phyloP scores from a whole-genome alignment of 768 basidiomycete genomes.

The Agrocybe pediades region DNA sequence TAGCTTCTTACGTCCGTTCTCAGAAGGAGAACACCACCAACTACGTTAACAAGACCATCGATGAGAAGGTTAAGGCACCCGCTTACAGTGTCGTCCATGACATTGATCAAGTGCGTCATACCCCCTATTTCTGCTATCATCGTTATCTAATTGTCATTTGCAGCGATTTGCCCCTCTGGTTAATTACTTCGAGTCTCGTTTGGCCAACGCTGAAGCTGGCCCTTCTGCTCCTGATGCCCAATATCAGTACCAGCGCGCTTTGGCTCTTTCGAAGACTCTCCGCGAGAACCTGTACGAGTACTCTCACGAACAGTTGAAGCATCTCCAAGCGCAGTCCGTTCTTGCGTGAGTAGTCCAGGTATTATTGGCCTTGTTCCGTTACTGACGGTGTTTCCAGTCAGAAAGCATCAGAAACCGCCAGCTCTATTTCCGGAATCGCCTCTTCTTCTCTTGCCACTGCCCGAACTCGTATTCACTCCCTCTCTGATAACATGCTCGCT shows the following conservation, averaged over 20 bases:
- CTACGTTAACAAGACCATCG: slow-evolving; percentile 61
- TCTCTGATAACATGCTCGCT: slow-evolving; percentile 65
- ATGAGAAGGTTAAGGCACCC: slow-evolving; percentile 64
- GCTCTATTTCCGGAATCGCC: slow-evolving; percentile 60
- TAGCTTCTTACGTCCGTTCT: slow-evolving; percentile 59
- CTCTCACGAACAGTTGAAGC: slow-evolving; percentile 71
- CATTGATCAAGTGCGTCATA: slow-evolving; percentile 65
- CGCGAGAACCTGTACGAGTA: slow-evolving; percentile 64
- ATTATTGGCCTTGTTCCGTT: background rate
- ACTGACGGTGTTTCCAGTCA: slow-evolving; percentile 43
- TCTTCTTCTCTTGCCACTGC: slow-evolving; percentile 57
- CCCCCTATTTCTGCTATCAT: slow-evolving; percentile 3
- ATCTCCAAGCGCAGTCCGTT: slow-evolving; percentile 64
- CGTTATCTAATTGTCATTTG: slow-evolving; percentile 1
- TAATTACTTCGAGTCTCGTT: slow-evolving; percentile 60
- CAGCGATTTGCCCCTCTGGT: slow-evolving; percentile 77
- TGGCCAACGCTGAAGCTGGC: slow-evolving; percentile 50
- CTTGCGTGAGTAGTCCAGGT: slow-evolving; percentile 58
- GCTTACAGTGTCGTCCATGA: slow-evolving; percentile 63
- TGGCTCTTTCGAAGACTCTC: slow-evolving; percentile 63
- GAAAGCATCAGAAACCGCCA: slow-evolving; percentile 68
- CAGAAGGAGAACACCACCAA: slow-evolving; percentile 55
- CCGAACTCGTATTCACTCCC: slow-evolving; percentile 55
- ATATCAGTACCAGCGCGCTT: slow-evolving; percentile 79
- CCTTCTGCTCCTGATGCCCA: slow-evolving; percentile 54